Evolutionary conservation across 2,329 filamentous ascomycete genomes (phyloP).

Genomic region (Beauveria medogensis): DNA sequence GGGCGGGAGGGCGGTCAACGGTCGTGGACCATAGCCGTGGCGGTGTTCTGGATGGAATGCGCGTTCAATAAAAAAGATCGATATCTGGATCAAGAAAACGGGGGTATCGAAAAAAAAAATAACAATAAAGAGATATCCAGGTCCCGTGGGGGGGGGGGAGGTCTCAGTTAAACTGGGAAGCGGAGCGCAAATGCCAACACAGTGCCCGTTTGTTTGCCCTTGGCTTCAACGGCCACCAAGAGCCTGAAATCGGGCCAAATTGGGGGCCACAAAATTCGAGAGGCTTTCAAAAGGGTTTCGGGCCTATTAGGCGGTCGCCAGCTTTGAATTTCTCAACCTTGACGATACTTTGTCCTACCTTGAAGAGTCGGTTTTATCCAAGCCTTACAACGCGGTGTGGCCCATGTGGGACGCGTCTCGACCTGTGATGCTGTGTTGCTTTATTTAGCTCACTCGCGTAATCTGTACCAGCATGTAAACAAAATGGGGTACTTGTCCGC

Average conservation of each 20-base stretch:
- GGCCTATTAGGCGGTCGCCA: background rate
- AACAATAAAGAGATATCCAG: background rate
- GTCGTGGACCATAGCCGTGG: conserved; percentile 19
- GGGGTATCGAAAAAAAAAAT: background rate
- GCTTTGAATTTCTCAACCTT: background rate
- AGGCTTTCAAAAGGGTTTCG: background rate
- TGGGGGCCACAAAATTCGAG: background rate
- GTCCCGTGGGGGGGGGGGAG: background rate
- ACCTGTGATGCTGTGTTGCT: background rate
- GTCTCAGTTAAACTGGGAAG: conserved; percentile 6
- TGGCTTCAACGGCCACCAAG: background rate
- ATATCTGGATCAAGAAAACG: background rate
- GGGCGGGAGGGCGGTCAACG: conserved; percentile 12
- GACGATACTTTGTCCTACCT: background rate
- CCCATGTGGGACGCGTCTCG: conserved; percentile 5
- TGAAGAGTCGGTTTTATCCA: background rate
- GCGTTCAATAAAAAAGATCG: background rate
- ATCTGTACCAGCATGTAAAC: background rate
- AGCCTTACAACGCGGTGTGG: background rate
- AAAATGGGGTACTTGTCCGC: conserved; percentile 4
- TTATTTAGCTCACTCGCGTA: background rate
- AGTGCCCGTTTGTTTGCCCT: conserved; percentile 1
- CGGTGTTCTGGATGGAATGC: conserved; percentile 2
- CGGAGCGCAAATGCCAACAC: background rate
- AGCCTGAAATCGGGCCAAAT: background rate